Conservation (phyloP, 1,284 basidiomycete species). For the Coniferiporia weirii region DNA sequence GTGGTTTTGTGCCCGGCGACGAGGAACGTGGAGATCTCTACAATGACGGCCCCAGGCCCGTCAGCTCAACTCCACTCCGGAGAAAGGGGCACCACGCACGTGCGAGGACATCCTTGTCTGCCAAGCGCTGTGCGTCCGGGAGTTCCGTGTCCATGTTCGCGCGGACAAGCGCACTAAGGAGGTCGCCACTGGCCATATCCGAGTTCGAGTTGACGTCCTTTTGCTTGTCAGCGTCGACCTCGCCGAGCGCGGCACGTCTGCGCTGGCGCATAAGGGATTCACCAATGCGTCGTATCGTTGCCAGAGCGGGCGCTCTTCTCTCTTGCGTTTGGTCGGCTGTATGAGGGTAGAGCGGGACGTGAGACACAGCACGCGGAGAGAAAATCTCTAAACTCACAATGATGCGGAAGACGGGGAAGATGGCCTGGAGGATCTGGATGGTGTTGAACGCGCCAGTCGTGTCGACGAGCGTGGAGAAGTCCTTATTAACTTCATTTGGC, state of each 20-base stretch:
- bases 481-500: slow-evolving; percentile 28
- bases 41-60: not conserved
- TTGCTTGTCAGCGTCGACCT: slow-evolving; percentile 17
- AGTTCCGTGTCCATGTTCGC: slow-evolving; percentile 61
- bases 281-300: slow-evolving; percentile 33
- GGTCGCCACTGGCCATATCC: slow-evolving; percentile 34
- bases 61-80: too few species aligned
- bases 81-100: slow-evolving; percentile 40
- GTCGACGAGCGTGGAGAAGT: slow-evolving; percentile 28
- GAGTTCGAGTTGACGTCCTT: slow-evolving; percentile 28
- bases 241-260: slow-evolving; percentile 32
- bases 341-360: not conserved
- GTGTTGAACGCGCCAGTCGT: slow-evolving; percentile 4
- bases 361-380: not conserved
- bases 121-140: slow-evolving; percentile 54
- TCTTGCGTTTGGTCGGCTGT: slow-evolving; percentile 4
- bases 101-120: slow-evolving; percentile 68
- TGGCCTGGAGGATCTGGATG: slow-evolving; percentile 13
- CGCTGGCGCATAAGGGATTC: slow-evolving; percentile 40
- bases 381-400: slow-evolving; percentile 24
- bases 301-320: slow-evolving; percentile 18
- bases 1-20: slow-evolving; percentile 75
- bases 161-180: slow-evolving; percentile 51
- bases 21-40: slow-evolving; percentile 57
- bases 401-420: slow-evolving; percentile 20